phyloP scores from a whole-genome alignment of 2,329 filamentous ascomycete species.

The Balansia obtecta region DNA sequence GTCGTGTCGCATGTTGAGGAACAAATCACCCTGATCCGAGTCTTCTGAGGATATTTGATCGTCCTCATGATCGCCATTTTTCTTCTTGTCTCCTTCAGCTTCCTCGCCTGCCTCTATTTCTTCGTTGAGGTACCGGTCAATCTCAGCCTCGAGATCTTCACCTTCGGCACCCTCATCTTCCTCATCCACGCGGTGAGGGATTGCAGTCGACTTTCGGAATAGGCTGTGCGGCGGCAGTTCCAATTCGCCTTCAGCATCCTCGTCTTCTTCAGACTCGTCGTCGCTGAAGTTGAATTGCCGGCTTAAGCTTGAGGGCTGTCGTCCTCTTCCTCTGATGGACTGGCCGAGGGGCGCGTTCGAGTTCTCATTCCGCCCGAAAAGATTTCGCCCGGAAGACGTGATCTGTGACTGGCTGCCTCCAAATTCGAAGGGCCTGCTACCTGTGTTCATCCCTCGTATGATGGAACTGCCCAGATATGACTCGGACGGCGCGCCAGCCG shows the following conservation, averaged over 20 bases:
- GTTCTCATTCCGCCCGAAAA: constrained; percentile 25
- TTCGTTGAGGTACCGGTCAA: constrained; percentile 23
- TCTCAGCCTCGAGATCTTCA: constrained; percentile 23
- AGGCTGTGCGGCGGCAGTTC: constrained; percentile 22
- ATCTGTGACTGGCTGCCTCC: constrained; percentile 17
- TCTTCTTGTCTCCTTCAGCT: constrained; percentile 23
- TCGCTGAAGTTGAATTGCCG: constrained; percentile 22
- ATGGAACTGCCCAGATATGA: constrained; percentile 44
- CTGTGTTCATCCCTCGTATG: constrained; percentile 28
- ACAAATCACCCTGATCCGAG: constrained; percentile 33
- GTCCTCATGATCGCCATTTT: constrained; percentile 28
- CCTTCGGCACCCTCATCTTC: constrained; percentile 15
- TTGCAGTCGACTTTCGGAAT: constrained; percentile 17
- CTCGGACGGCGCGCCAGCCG: constrained; percentile 41
- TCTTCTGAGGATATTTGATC: constrained; percentile 26
- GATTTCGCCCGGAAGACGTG: constrained; percentile 19
- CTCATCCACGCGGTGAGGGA: constrained; percentile 8
- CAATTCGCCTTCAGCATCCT: constrained; percentile 22
- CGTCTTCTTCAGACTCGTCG: constrained; percentile 19
- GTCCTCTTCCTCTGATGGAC: constrained; percentile 29
- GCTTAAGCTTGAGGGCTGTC: constrained; percentile 41
- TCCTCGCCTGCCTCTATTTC: constrained; percentile 25
- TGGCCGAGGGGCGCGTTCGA: constrained; percentile 34
- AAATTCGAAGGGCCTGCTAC: constrained; percentile 27
- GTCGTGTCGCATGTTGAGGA: constrained; percentile 34